Base-by-base conservation (phyloP, 2,329 filamentous ascomycete species). In the Sporothrix protearum region DNA sequence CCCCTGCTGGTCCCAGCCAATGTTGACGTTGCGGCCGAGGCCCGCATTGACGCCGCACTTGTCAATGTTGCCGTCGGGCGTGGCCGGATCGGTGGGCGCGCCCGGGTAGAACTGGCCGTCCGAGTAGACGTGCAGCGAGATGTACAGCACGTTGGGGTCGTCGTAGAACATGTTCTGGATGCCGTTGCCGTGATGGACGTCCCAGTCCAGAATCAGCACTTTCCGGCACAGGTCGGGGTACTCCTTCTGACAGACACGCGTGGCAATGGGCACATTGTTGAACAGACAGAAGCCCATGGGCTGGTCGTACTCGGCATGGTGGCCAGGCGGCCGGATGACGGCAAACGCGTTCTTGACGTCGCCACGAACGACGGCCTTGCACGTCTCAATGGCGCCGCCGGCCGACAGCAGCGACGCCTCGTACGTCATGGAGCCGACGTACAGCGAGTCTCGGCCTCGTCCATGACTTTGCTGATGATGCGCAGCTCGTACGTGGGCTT, bases 251-350 rank as follows among this genome's bases (percentile, higher is more conserved):
- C 94, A 97, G 14, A 94, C 92, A 73, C 89, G 91, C n/a, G 94
- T 91, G 1, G 94, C 95, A 72, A 99, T 92, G 25, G 93, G 94
- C 2, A 98, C 96, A 77, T 99, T 99, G 82, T 99, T 97, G 83
- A 98, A 98, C 72, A 98, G 88, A 79, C 96, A 99, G 78, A 99
- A 99, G 0, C 96, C 96, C 86, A 97, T 96, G 0, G 95, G 88
- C 47, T 89, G 85, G 76, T 96, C 87, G 72, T 89, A 90, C 79
- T 99, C 96, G 0, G 96, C 96, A 80, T 99, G 96, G 77, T 99
- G 96, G 0, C 96, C 96, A 0, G 96, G 96, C 1, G 96, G 96
- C 16, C 96, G 89, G 76, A 99, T 97, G 49, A 99, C 91, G 0
- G 96, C 96, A 79, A 99, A 96, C 0, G 93, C 94, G 77, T 99